A percentile compares a stretch with the other conserved stretches of the same genome.
Evolutionary conservation across 1,284 basidiomycete species (phyloP).

Genomic region (Ceratobasidium sp.): DNA sequence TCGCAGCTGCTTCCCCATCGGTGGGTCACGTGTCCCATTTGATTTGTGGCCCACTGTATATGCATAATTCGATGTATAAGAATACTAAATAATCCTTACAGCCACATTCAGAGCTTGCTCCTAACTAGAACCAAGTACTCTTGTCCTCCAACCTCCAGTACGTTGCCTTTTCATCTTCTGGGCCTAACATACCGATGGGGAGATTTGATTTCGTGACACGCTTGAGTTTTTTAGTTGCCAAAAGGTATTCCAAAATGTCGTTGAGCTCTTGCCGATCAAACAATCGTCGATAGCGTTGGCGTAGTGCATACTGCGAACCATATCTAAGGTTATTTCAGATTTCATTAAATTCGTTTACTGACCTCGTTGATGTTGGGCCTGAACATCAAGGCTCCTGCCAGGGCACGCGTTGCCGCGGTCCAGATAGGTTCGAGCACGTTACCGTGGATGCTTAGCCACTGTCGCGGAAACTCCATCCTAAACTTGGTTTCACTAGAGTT

Average conservation of each 20-base stretch:
- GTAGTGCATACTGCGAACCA: constrained; percentile 68
- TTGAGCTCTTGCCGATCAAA: constrained; percentile 82
- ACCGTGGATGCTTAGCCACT: constrained; percentile 83
- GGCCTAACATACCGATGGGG: constrained; percentile 12
- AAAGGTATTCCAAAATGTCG: constrained; percentile 72
- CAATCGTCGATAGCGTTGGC: constrained; percentile 72
- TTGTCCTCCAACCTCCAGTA: constrained; percentile 18
- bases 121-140: constrained; percentile 22
- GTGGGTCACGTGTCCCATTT: too few species aligned
- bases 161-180: constrained; percentile 22
- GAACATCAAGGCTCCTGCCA: constrained; percentile 73
- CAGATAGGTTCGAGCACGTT: constrained; percentile 71
- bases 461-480: constrained; percentile 70
- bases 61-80: not conserved
- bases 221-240: constrained; percentile 48
- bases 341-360: constrained; percentile 51
- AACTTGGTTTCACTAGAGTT: constrained; percentile 55
- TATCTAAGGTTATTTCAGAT: constrained; percentile 28
- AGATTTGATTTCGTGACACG: not conserved
- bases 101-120: too few species aligned
- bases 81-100: not conserved
- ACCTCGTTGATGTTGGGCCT: constrained; percentile 83
- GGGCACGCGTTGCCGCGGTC: constrained; percentile 76
- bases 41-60: too few species aligned
- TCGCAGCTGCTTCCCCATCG: too few species aligned